Percentiles rank a stretch among this genome's conserved stretches.
Conservation (phyloP, 257 asterid genomes). For the Jasminum sambac region DNA sequence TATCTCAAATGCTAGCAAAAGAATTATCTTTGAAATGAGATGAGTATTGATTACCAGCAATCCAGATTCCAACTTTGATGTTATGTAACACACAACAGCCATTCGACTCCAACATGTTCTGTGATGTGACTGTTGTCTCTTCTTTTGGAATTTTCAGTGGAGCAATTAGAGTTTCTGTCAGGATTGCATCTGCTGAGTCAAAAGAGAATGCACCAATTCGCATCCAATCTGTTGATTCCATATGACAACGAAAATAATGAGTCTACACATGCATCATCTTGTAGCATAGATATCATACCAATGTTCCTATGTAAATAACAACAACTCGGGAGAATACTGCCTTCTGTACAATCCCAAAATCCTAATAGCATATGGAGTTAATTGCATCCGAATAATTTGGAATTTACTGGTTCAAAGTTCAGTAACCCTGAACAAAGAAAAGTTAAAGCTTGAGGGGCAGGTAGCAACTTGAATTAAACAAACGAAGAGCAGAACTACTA, state of each 20-base stretch:
- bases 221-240: slow-evolving; percentile 71
- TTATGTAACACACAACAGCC: slow-evolving; percentile 62
- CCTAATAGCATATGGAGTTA: neutral
- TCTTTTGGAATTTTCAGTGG: slow-evolving; percentile 43
- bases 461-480: slow-evolving; percentile 1
- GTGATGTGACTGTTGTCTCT: slow-evolving; percentile 38
- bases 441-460: slow-evolving; percentile 10
- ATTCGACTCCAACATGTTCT: slow-evolving; percentile 43
- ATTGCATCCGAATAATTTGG: neutral
- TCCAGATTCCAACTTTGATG: slow-evolving; percentile 87
- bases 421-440: neutral
- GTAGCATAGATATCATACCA: neutral
- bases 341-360: neutral
- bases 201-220: slow-evolving; percentile 84
- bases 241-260: slow-evolving; percentile 11
- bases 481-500: neutral
- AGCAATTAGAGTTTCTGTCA: slow-evolving; percentile 56
- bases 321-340: neutral
- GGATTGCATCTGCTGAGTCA: slow-evolving; percentile 63
- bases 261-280: neutral
- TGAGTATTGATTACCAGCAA: slow-evolving; percentile 70
- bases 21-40: slow-evolving; percentile 8
- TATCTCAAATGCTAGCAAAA: slow-evolving; percentile 8
- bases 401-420: neutral
- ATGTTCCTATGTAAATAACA: neutral